Conservation (phyloP, 208 protist genomes). For the Kentomonas sorsogonicus region DNA sequence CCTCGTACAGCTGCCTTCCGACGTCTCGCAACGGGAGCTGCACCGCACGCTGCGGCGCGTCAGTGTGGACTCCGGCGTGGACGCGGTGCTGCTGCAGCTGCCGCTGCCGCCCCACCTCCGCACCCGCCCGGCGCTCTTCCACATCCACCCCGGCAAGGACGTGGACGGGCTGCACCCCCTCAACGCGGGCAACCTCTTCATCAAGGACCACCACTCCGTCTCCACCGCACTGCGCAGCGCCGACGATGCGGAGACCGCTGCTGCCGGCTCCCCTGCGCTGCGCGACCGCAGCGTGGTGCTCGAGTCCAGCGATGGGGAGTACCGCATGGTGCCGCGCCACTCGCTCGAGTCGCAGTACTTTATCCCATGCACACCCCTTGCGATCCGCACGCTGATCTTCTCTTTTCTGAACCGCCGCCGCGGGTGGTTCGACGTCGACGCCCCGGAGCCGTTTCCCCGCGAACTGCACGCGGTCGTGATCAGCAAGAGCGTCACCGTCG, state of each 20-base stretch:
- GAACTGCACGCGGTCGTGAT: constrained; percentile 88
- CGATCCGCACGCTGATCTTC: constrained; percentile 51
- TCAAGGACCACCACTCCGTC: constrained; percentile 55
- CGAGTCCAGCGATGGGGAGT: constrained; percentile 11
- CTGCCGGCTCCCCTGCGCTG: neutral
- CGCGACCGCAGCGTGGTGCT: constrained; percentile 19
- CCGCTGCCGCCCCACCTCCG: constrained; percentile 90
- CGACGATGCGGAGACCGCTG: neutral
- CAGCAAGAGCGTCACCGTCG: constrained; percentile 92
- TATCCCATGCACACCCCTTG: constrained; percentile 58
- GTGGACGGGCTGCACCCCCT: constrained; percentile 92
- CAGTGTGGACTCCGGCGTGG: constrained; percentile 31
- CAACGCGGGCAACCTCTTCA: constrained; percentile 82
- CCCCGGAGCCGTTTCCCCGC: constrained; percentile 2
- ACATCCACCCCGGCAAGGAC: constrained; percentile 77
- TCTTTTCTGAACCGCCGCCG: constrained; percentile 30
- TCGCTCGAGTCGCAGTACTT: constrained; percentile 52
- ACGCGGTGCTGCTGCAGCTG: constrained; percentile 90
- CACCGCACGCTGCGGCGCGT: constrained; percentile 34
- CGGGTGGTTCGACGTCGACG: neutral
- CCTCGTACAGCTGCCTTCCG: constrained; percentile 24
- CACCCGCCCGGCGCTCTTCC: constrained; percentile 47
- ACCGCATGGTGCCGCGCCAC: constrained; percentile 19
- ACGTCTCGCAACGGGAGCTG: constrained; percentile 24
- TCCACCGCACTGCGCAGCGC: neutral